These are phyloP conservation scores for Sugiyamaella smithiae DNA, from an alignment of 805 yeast species.

Conservation along the genomic window DNA sequence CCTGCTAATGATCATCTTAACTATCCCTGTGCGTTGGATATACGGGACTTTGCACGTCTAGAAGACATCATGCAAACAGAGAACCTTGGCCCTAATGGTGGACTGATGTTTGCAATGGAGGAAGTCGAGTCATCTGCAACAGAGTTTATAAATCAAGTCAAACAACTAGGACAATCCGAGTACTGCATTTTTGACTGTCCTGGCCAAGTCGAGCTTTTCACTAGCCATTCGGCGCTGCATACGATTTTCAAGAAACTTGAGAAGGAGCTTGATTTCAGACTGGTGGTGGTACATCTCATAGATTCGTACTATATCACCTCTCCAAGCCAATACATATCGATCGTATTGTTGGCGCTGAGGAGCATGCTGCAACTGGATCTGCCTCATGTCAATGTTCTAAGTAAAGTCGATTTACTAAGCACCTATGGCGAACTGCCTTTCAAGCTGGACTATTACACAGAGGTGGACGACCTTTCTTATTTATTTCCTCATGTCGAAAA, in stretches of 20 bases:
- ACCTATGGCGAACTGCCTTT: constrained; percentile 78
- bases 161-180: constrained; percentile 53
- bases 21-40: constrained; percentile 74
- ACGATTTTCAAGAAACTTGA: constrained; percentile 64
- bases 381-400: constrained; percentile 90
- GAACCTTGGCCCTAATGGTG: constrained; percentile 84
- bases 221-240: constrained; percentile 76
- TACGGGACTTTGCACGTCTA: constrained; percentile 69
- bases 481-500: constrained; percentile 65
- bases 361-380: constrained; percentile 90
- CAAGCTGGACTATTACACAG: constrained; percentile 80
- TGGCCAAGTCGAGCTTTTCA: constrained; percentile 93
- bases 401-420: constrained; percentile 80
- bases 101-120: constrained; percentile 84
- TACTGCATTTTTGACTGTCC: constrained; percentile 87
- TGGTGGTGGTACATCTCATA: constrained; percentile 71
- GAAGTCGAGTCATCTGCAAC: constrained; percentile 54
- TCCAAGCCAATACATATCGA: constrained; percentile 86
- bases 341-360: constrained; percentile 73
- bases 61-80: constrained; percentile 77
- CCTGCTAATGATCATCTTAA: constrained; percentile 79
- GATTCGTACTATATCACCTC: constrained; percentile 80
- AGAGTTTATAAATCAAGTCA: constrained; percentile 54
- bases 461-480: constrained; percentile 78
- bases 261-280: constrained; percentile 61